A percentile compares a stretch with the other conserved stretches of the same genome.
phyloP scores from a whole-genome alignment of 2,329 filamentous ascomycete species.

The Colletotrichum sublineola region DNA sequence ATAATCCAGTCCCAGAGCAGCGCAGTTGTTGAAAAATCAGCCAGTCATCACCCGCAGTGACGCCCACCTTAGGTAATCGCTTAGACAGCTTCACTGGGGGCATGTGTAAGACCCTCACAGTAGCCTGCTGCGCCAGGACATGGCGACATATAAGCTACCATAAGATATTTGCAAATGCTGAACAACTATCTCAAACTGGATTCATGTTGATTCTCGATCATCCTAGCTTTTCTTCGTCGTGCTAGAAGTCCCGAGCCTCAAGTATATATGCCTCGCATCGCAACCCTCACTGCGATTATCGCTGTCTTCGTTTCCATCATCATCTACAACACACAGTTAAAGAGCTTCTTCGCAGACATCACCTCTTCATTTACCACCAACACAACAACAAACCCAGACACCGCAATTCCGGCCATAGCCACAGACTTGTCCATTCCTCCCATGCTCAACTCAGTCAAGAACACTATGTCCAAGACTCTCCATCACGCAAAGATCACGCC shows the following conservation, averaged over 20 bases:
- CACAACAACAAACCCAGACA: constrained; percentile 20
- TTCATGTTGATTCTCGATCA: constrained; percentile 38
- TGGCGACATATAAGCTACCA: constrained; percentile 31
- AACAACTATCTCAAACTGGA: constrained; percentile 24
- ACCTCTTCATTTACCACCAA: constrained; percentile 44
- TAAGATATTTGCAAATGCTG: constrained; percentile 43
- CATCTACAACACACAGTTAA: constrained; percentile 48
- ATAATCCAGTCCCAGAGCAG: constrained; percentile 42
- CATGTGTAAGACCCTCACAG: constrained; percentile 40
- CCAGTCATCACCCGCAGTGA: constrained; percentile 9
- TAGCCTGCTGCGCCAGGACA: not conserved
- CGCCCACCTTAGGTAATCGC: constrained; percentile 33
- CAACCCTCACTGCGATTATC: constrained; percentile 52
- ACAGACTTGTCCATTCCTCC: constrained; percentile 28
- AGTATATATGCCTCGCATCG: constrained; percentile 57
- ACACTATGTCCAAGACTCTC: constrained; percentile 73
- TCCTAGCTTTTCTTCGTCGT: constrained; percentile 15
- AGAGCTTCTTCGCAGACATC: constrained; percentile 45
- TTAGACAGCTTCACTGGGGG: constrained; percentile 32
- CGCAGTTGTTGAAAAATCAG: constrained; percentile 14
- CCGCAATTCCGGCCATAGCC: constrained; percentile 32
- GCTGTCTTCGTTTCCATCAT: constrained; percentile 55
- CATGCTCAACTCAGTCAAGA: constrained; percentile 57
- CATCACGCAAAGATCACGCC: constrained; percentile 79
- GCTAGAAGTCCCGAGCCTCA: not conserved